Base-by-base conservation (phyloP, 108 stramenopile genomes). In the Aurantiochytrium sp. region DNA sequence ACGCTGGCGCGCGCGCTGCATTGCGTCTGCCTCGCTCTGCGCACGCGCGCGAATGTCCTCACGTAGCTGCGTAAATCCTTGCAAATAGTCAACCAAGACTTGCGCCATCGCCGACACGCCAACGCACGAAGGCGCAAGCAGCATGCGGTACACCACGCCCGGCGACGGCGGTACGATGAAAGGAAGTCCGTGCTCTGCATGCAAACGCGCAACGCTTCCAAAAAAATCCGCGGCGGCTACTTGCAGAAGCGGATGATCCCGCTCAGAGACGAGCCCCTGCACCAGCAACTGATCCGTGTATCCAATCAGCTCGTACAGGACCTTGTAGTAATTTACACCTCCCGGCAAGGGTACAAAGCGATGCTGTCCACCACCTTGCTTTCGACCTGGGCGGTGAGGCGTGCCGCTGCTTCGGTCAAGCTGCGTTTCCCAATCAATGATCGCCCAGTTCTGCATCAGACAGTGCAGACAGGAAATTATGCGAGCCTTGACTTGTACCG, bases 161-260 rank as follows among this genome's bases (percentile, higher is more conserved):
- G 76, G 76, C 25, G 76, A 83, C 45, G 76, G 76, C 76, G 76
- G 76, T 35, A 83, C 49, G n/a, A 83, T 53, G 76, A 83, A 83
- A 12, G 76, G 76, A 10, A 83, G n/a, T 1, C 51, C 49, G 10
- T 83, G 76, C n/a, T 83, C 51, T 1, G 76, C n/a, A 28, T 83
- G 76, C 45, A 83, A 45, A 1, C 51, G 49, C 76, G 76, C 76
- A 10, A 53, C 23, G 45, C 43, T 53, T 16, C 19, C n/a, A 23
- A 83, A 83, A 83, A 83, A 4, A 12, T 47, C 51, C 45, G 49
- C 23, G 10, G 76, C 76, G 10, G 51, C 51, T 10, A 83, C 12
- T 45, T 83, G 76, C 45, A 83, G 18, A 53, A 12, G 23, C n/a
- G 76, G n/a, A 83, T 83, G 76, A 4, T 83, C 76, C 3, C 49